Evolutionary conservation across 192 early-diverging fungal species (phyloP).

Genomic region (Lobosporangium transversale): DNA sequence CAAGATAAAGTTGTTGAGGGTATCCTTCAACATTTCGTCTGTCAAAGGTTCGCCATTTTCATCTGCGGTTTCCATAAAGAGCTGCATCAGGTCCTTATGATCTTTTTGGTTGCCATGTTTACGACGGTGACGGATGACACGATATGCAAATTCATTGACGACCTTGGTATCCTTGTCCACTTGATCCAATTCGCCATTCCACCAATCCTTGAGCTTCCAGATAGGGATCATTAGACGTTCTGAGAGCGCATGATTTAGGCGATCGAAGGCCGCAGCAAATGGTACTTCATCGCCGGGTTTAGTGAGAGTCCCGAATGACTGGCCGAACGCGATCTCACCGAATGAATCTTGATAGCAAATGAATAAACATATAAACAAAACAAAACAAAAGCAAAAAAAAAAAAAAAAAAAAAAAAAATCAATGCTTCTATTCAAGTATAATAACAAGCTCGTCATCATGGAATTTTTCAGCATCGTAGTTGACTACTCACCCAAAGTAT

Average conservation of each 20-base stretch:
- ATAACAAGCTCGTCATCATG: too few species aligned
- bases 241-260: slow-evolving; percentile 51
- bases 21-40: slow-evolving; percentile 58
- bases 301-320: slow-evolving; percentile 45
- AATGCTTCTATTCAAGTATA: slow-evolving; percentile 13
- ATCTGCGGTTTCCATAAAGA: slow-evolving; percentile 58
- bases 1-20: slow-evolving; percentile 60
- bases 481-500: slow-evolving; percentile 50
- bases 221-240: slow-evolving; percentile 36
- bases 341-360: slow-evolving; percentile 17
- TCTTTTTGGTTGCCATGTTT: slow-evolving; percentile 3
- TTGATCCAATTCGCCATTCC: slow-evolving; percentile 5
- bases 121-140: slow-evolving; percentile 46
- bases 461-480: too few species aligned
- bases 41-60: slow-evolving; percentile 52
- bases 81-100: slow-evolving; percentile 53
- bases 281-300: slow-evolving; percentile 31
- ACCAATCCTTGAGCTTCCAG: slow-evolving; percentile 30
- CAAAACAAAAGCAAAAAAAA: not conserved
- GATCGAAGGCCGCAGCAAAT: slow-evolving; percentile 68
- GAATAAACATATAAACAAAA: not conserved
- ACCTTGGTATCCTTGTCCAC: slow-evolving; percentile 23
- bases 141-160: slow-evolving; percentile 46
- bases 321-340: slow-evolving; percentile 52
- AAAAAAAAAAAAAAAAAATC: slow-evolving; percentile 2